These are phyloP conservation scores for Clitocybe nebularis DNA, from an alignment of 1,284 basidiomycete genomes.

Conservation along the genomic window DNA sequence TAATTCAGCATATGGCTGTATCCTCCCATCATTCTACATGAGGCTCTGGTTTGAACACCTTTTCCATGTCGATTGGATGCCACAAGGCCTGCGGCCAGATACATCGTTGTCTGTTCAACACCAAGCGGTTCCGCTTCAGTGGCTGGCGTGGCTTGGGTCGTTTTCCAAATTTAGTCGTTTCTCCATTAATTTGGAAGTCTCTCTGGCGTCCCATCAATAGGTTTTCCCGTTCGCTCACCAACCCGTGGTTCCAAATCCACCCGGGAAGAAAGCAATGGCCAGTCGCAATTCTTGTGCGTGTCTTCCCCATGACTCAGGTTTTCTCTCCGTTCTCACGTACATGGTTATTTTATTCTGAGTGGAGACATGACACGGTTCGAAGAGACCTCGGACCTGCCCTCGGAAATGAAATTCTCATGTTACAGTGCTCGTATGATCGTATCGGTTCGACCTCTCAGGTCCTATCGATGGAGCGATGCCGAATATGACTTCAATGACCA, in stretches of 20 bases:
- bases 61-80: slow-evolving; percentile 16
- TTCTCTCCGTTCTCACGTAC: background rate
- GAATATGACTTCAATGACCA: slow-evolving; percentile 3
- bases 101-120: slow-evolving; percentile 3
- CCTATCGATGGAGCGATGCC: slow-evolving; percentile 15
- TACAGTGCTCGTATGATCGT: slow-evolving; percentile 12
- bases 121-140: slow-evolving; percentile 10
- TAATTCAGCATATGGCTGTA: slow-evolving; percentile 1
- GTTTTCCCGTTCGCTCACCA: too few relatives aligned
- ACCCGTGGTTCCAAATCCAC: too few relatives aligned
- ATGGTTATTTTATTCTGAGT: too few relatives aligned
- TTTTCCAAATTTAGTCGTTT: background rate
- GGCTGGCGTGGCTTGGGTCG: background rate
- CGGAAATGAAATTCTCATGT: slow-evolving; percentile 26
- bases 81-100: slow-evolving; percentile 6
- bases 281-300: background rate
- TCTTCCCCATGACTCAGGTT: background rate
- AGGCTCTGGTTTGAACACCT: slow-evolving; percentile 19
- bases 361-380: too few relatives aligned
- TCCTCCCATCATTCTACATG: slow-evolving; percentile 17
- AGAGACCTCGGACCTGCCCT: slow-evolving; percentile 12
- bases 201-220: too few relatives aligned
- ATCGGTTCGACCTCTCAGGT: slow-evolving; percentile 8
- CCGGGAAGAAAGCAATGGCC: too few relatives aligned
- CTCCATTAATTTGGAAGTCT: too few relatives aligned